These are phyloP conservation scores for Russula virescens DNA, from an alignment of 768 basidiomycete species.

Conservation along the genomic window DNA sequence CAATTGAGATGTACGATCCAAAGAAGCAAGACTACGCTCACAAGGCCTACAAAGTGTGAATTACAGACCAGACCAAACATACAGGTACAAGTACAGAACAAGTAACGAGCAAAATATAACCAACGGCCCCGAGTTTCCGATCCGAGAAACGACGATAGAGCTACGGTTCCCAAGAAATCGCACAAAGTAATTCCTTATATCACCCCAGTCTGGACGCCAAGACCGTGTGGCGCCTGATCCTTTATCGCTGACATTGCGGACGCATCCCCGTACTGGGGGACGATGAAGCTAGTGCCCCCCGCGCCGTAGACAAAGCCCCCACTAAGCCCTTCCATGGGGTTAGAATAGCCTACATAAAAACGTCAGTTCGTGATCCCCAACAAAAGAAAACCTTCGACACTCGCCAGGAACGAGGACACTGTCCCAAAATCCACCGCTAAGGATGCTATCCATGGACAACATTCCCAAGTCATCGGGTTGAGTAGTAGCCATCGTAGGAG, in stretches of 20 bases:
- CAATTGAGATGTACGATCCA: too few species aligned
- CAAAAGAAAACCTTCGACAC: slow-evolving; percentile 25
- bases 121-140: neutral
- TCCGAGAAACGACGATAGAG: neutral
- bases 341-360: slow-evolving; percentile 56
- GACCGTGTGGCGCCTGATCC: slow-evolving; percentile 17
- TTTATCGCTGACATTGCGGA: slow-evolving; percentile 53
- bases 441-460: slow-evolving; percentile 78
- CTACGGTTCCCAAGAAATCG: neutral
- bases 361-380: slow-evolving; percentile 11
- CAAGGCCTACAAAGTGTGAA: slow-evolving; percentile 1
- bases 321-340: slow-evolving; percentile 73
- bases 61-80: slow-evolving; percentile 14
- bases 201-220: slow-evolving; percentile 23
- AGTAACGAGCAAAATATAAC: neutral
- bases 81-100: slow-evolving; percentile 8
- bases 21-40: neutral
- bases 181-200: neutral
- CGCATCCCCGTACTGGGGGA: slow-evolving; percentile 58
- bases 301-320: slow-evolving; percentile 84
- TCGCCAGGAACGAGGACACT: slow-evolving; percentile 79
- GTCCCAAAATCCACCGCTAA: slow-evolving; percentile 82
- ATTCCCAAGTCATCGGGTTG: slow-evolving; percentile 39
- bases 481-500: slow-evolving; percentile 73
- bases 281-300: slow-evolving; percentile 78